A percentile compares a stretch with the other conserved stretches of the same genome.
These are phyloP conservation scores for Orbilia javanica DNA, from an alignment of 2,329 filamentous ascomycete species.

Conservation along the genomic window DNA sequence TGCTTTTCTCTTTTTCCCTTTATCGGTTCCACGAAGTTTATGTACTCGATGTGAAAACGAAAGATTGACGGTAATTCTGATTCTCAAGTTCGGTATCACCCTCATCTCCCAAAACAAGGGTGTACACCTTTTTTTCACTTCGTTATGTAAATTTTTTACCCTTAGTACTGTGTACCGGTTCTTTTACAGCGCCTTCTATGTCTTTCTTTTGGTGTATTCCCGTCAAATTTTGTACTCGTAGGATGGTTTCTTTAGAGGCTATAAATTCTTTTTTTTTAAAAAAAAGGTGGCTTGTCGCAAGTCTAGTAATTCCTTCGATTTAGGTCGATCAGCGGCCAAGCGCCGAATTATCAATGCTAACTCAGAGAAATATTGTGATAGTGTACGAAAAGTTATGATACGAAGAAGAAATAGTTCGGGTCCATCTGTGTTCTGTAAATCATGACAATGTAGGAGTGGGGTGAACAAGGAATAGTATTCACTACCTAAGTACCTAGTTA, in stretches of 20 bases:
- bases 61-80: constrained; percentile 33
- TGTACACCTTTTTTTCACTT: constrained; percentile 38
- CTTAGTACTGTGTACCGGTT: constrained; percentile 3
- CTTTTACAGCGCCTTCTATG: constrained; percentile 19
- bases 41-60: constrained; percentile 54
- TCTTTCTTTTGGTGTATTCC: not conserved
- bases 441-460: too few relatives aligned
- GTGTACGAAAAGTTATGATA: not conserved
- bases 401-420: not conserved
- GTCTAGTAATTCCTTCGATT: not conserved
- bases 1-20: constrained; percentile 5
- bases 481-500: too few relatives aligned
- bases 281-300: not conserved
- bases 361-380: not conserved
- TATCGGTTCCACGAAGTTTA: constrained; percentile 23
- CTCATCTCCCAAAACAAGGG: constrained; percentile 8
- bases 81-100: constrained; percentile 5
- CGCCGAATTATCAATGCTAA: not conserved
- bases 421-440: too few relatives aligned
- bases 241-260: constrained; percentile 2
- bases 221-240: constrained; percentile 2
- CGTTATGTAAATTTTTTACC: constrained; percentile 51
- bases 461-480: too few relatives aligned
- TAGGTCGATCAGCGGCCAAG: not conserved
- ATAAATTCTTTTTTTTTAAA: constrained; percentile 18